Percentiles rank a stretch among this genome's conserved stretches.
Evolutionary conservation across 1,139 yeast genomes (phyloP).

Genomic region (Diutina neorugosa): DNA sequence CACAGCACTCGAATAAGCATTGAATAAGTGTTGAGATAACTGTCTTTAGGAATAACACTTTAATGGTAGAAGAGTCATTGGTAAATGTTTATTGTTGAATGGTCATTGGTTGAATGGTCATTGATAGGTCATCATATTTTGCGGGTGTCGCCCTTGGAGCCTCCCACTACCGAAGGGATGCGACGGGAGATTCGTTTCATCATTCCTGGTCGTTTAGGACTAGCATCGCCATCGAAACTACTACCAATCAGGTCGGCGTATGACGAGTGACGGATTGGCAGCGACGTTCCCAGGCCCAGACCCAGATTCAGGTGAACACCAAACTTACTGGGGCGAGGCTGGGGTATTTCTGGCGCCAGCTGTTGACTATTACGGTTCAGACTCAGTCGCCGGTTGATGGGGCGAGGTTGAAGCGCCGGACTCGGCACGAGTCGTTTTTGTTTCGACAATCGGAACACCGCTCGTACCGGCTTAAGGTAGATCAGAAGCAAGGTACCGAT

Average conservation of each 20-base stretch:
- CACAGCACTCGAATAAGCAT: no score
- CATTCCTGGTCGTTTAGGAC: background rate
- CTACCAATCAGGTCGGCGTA: background rate
- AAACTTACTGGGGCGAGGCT: background rate
- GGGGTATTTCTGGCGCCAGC: background rate
- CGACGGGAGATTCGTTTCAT: background rate
- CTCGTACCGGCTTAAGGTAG: conserved; percentile 70
- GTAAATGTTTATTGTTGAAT: background rate
- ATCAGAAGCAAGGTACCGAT: conserved; percentile 79
- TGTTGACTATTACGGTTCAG: background rate
- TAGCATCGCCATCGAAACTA: background rate
- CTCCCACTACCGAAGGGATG: background rate
- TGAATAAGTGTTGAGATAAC: no score
- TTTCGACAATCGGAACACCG: conserved; percentile 61
- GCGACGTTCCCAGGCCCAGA: background rate
- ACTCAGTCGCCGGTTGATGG: background rate
- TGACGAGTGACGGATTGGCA: background rate
- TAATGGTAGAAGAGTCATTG: background rate
- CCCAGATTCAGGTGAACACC: background rate
- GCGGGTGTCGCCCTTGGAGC: background rate
- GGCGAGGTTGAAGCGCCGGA: conserved; percentile 41
- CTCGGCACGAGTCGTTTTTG: conserved; percentile 41
- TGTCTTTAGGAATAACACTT: no score
- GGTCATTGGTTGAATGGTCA: background rate
- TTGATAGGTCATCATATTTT: background rate